phyloP scores from a whole-genome alignment of 2,329 filamentous ascomycete genomes.

The Penicillium verrucosum region DNA sequence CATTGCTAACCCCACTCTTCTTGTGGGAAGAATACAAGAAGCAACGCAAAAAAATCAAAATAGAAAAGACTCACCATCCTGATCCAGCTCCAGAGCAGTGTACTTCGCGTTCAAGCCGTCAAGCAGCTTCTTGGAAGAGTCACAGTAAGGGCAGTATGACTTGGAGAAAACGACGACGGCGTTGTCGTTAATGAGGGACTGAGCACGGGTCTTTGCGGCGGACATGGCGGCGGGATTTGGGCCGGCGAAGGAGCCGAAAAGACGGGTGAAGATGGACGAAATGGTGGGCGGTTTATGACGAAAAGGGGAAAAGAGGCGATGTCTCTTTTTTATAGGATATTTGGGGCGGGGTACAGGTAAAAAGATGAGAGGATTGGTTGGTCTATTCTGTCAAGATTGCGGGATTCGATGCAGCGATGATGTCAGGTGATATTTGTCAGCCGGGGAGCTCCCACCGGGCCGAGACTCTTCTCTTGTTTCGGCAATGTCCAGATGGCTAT shows the following conservation, averaged over 20 bases:
- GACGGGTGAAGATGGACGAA: slow-evolving; percentile 66
- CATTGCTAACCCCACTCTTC: background rate
- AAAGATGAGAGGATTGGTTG: background rate
- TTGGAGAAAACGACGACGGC: slow-evolving; percentile 94
- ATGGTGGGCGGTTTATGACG: slow-evolving; percentile 46
- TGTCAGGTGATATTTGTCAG: slow-evolving; percentile 26
- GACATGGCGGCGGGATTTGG: slow-evolving; percentile 68
- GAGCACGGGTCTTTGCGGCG: slow-evolving; percentile 76
- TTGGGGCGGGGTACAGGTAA: background rate
- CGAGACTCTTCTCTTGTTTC: background rate
- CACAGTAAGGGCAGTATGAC: slow-evolving; percentile 93
- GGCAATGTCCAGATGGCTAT: background rate
- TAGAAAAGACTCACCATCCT: slow-evolving; percentile 62
- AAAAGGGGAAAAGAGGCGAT: slow-evolving; percentile 33
- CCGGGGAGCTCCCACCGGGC: background rate
- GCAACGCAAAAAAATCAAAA: background rate
- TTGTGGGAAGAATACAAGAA: background rate
- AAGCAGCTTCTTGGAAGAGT: slow-evolving; percentile 71
- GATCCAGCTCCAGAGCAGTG: slow-evolving; percentile 76
- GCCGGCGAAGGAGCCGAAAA: slow-evolving; percentile 62
- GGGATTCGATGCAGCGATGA: slow-evolving; percentile 17
- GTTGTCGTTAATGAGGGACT: slow-evolving; percentile 85
- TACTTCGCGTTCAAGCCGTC: slow-evolving; percentile 68
- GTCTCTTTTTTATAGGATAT: slow-evolving; percentile 14
- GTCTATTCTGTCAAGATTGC: background rate